Percentiles rank a stretch among this genome's conserved stretches.
Conservation (phyloP, 2,329 filamentous ascomycete genomes). For the Thermochaetoides dissita region DNA sequence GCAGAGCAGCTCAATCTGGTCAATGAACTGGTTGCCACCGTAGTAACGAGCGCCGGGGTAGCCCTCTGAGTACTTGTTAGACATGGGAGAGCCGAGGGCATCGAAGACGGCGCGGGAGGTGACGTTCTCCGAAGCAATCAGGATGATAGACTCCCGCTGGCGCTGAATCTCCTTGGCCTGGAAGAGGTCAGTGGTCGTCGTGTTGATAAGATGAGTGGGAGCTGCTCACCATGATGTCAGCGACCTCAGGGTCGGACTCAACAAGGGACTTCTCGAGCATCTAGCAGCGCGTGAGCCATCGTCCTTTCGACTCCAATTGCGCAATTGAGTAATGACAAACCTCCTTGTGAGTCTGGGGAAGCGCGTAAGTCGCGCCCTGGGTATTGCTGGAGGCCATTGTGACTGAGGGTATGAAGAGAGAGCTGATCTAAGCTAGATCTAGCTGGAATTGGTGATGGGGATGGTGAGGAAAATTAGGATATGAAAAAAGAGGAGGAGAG, state of each 20-base stretch:
- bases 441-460: too few relatives aligned
- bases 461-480: too few relatives aligned
- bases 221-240: slow-evolving; percentile 76
- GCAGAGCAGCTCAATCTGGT: slow-evolving; percentile 88
- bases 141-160: slow-evolving; percentile 94
- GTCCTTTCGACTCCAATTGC: too few relatives aligned
- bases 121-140: slow-evolving; percentile 98
- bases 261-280: slow-evolving; percentile 92
- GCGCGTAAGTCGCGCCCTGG: slow-evolving; percentile 29
- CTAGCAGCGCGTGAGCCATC: slow-evolving; percentile 28
- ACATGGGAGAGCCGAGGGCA: slow-evolving; percentile 86
- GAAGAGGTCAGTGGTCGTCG: slow-evolving; percentile 18
- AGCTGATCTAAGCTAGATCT: too few relatives aligned
- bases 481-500: too few relatives aligned
- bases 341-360: slow-evolving; percentile 41
- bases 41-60: slow-evolving; percentile 98
- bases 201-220: background rate
- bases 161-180: slow-evolving; percentile 88
- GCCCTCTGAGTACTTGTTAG: slow-evolving; percentile 99
- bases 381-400: slow-evolving; percentile 14
- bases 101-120: slow-evolving; percentile 97
- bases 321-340: slow-evolving; percentile 21
- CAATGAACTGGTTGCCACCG: slow-evolving; percentile 97
- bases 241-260: slow-evolving; percentile 86
- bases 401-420: background rate